A percentile compares a stretch with the other conserved stretches of the same genome.
phyloP scores from a whole-genome alignment of 441 rosid genomes.

The Aquilaria agallochum region DNA sequence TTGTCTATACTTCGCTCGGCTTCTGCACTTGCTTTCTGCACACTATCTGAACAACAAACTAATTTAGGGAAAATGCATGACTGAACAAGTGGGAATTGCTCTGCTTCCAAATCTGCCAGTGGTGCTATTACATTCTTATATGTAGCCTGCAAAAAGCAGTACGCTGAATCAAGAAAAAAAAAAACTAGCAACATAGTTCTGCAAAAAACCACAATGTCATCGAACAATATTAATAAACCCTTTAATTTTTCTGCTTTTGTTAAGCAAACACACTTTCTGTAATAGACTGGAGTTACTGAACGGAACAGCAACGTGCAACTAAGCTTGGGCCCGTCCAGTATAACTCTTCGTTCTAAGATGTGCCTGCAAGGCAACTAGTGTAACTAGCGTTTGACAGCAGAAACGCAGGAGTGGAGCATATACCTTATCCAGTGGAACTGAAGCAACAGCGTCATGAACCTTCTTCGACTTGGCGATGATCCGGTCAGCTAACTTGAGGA shows the following conservation, averaged over 20 bases:
- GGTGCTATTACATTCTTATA: slow-evolving; percentile 67
- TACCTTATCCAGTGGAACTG: slow-evolving; percentile 81
- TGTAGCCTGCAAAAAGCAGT: slow-evolving; percentile 48
- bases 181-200: not conserved
- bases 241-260: too few relatives aligned
- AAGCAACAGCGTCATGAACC: slow-evolving; percentile 72
- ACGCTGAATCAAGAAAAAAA: not conserved
- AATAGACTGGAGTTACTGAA: not conserved
- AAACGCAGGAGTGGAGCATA: not conserved
- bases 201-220: too few relatives aligned
- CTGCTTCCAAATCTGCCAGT: slow-evolving; percentile 70
- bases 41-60: slow-evolving; percentile 56
- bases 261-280: not conserved
- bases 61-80: slow-evolving; percentile 78
- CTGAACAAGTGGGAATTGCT: slow-evolving; percentile 56
- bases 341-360: too few relatives aligned
- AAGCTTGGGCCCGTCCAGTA: too few relatives aligned
- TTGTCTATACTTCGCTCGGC: slow-evolving; percentile 77
- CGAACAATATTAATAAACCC: too few relatives aligned
- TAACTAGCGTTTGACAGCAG: too few relatives aligned
- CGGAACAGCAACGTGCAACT: too few relatives aligned
- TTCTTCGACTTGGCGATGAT: slow-evolving; percentile 60
- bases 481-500: slow-evolving; percentile 62
- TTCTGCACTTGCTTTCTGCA: slow-evolving; percentile 75
- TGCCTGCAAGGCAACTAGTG: too few relatives aligned